Evolutionary conservation across 257 asterid genomes (phyloP), one percentile per base, ranked within the genome.

Genomic region (Paulownia fortunei): DNA sequence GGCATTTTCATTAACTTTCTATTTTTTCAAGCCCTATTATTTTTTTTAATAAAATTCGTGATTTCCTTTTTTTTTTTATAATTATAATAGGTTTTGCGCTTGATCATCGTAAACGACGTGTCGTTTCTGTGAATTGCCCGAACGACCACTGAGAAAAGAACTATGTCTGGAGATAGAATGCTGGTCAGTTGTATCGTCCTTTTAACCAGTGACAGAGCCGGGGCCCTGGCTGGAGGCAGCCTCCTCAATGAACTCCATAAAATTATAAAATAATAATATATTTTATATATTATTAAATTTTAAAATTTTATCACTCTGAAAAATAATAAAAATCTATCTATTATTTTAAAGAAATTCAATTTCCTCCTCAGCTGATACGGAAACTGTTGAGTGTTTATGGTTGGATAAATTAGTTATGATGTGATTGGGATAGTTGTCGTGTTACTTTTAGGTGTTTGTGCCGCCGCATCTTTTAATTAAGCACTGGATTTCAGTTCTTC

Each of bases 361-460:
- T n/a, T n/a, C n/a, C n/a, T n/a, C n/a, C n/a, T n/a, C n/a, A n/a
- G 15, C 11, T 47, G 56, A 18, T 46, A n/a, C n/a, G n/a, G 5
- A 24, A 13, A 16, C 8, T 21, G 16, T 21, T 65, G 41, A 51
- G 76, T 30, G 47, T 44, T 61, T 52, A 69, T 27, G 37, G 39
- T 55, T 74, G 65, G 26, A 18, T 21, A 12, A 74, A 27, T 52
- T 76, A 58, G 19, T 34, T 54, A 44, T 67, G 79, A 26, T 58
- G 56, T 37, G 23, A 71, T 19, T 47, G 56, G 58, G 47, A 41
- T 80, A 12, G 58, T 19, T 67, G 30, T 64, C 19, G 36, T 47
- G 36, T 27, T 42, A 54, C 41, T 75, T 46, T 60, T 72, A 94
- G 98, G 96, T 92, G 58, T 92, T 88, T 85, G 98, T 94, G 61